Conservation (phyloP, 805 yeast genomes). For the Hanseniaspora vineae region DNA sequence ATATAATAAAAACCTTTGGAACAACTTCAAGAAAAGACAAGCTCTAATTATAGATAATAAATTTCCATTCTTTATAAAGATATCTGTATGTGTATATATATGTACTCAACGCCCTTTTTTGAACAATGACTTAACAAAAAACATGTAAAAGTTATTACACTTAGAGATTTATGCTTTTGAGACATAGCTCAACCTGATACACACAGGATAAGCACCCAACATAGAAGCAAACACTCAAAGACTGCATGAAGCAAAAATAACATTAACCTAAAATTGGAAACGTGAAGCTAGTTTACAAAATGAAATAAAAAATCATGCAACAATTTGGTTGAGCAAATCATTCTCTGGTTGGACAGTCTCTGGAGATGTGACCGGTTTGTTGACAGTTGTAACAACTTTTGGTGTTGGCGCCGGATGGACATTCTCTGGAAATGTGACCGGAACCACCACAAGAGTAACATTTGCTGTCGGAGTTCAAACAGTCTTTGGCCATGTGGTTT, state of each 20-base stretch:
- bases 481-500: constrained; percentile 86
- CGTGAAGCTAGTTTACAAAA: not conserved
- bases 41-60: no score
- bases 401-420: constrained; percentile 30
- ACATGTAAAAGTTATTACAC: no score
- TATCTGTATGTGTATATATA: no score
- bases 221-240: not conserved
- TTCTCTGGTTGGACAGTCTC: constrained; percentile 40
- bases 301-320: not conserved
- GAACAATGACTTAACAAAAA: no score
- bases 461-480: constrained; percentile 62
- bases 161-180: no score
- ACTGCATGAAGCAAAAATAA: constrained; percentile 1
- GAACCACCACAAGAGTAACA: constrained; percentile 88
- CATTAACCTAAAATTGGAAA: constrained; percentile 1
- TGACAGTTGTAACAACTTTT: constrained; percentile 36
- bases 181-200: no score
- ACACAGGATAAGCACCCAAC: no score
- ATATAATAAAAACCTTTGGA: no score
- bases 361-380: constrained; percentile 73
- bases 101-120: no score
- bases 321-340: not conserved
- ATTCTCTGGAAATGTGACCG: constrained; percentile 83
- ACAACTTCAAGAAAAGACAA: no score
- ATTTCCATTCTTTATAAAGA: no score